Evolutionary conservation across 2,329 filamentous ascomycete genomes (phyloP), one percentile per base, ranked within the genome.

Genomic region (Cladophialophora yegresii): DNA sequence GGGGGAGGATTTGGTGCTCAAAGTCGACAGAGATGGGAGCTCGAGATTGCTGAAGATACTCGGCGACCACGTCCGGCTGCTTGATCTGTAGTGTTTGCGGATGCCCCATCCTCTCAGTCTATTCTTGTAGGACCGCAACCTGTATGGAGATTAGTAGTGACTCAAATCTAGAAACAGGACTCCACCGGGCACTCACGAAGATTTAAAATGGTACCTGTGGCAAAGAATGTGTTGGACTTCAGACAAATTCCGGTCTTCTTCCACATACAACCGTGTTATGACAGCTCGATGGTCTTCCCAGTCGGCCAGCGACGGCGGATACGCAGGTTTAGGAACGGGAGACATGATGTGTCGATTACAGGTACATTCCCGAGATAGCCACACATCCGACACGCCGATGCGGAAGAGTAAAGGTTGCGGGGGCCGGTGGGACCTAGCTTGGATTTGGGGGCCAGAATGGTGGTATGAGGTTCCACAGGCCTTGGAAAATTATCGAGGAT

Each of bases 71-170:
- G 23, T 16, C 23, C n/a, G 43, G 13, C 23, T 28, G 2, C 43
- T 23, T 26, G 23, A 9, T 32, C 43, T 23, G 23, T 50, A 36
- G 22, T 58, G 47, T 32, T 58, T 58, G 43, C 56, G 56, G 7
- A 58, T 32, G 26, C 56, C 56, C 56, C 56, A 58, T 23, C 23
- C 33, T 50, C 56, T 36, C 16, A 58, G 43, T 30, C 32, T 58
- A 10, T 47, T 58, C 43, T 58, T 58, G 56, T 58, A 58, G 4
- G 56, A 58, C 16, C 56, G 56, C 23, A 45, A 50, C 43, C 56
- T 58, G 32, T 13, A 47, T 5, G 30, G 2, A 49, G 43, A 16
- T 49, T n/a, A 58, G 40, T 22, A 36, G 8, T 2, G 0, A 13
- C n/a, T n/a, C 6, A 50, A 7, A 13, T 3, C 10, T 10, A 4